Conservation (phyloP, 2,329 filamentous ascomycete genomes). For the Chrysoporthe austroafricana region DNA sequence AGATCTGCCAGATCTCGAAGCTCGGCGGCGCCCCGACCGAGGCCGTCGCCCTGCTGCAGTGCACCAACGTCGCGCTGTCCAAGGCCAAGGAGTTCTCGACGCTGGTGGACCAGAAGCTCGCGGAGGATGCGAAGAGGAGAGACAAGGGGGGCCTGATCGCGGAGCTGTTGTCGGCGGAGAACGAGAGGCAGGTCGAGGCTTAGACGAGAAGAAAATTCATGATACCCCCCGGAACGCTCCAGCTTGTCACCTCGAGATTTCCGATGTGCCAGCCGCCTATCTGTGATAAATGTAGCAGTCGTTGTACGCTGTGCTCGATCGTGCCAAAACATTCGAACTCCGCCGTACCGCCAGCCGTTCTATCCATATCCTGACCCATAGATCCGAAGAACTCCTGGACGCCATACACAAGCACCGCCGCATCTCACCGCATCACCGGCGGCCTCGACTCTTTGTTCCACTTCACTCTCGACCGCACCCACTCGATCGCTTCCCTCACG, state of each 20-base stretch:
- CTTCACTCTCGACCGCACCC: conserved; percentile 87
- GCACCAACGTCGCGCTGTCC: conserved; percentile 71
- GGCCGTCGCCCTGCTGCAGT: conserved; percentile 76
- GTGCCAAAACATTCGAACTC: conserved; percentile 11
- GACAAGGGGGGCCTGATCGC: conserved; percentile 79
- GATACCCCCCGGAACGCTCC: conserved; percentile 41
- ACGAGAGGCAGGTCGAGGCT: conserved; percentile 64
- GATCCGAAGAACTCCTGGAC: conserved; percentile 14
- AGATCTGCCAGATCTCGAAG: conserved; percentile 91
- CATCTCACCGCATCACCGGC: conserved; percentile 81
- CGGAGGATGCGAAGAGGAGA: conserved; percentile 76
- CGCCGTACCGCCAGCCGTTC: neutral
- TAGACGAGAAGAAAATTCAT: conserved; percentile 33
- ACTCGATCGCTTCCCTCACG: conserved; percentile 94
- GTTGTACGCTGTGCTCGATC: neutral
- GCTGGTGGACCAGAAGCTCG: conserved; percentile 72
- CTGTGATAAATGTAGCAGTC: conserved; percentile 3
- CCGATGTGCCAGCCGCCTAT: neutral
- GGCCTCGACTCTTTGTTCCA: conserved; percentile 96
- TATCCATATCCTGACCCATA: neutral
- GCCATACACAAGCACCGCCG: conserved; percentile 4
- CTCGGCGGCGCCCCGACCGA: conserved; percentile 83
- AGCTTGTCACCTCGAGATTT: neutral
- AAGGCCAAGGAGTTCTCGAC: conserved; percentile 82
- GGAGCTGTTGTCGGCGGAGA: conserved; percentile 77